phyloP scores from a whole-genome alignment of 371 early-diverging fungal genomes.

The Encephalitozoon romaleae region DNA sequence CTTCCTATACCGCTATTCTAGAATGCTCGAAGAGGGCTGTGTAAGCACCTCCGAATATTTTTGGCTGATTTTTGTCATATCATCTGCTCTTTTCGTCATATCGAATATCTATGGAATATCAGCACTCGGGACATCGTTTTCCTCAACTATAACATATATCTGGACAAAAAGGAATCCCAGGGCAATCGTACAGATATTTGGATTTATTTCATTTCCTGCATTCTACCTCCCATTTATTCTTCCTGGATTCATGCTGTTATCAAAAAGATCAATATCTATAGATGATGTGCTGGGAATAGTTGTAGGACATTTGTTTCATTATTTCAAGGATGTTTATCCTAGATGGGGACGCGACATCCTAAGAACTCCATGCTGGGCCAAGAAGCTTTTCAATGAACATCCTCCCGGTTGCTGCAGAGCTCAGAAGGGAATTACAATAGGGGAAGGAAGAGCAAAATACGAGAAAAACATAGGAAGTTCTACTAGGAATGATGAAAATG shows the following conservation, averaged over 20 bases:
- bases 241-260: conserved; percentile 52
- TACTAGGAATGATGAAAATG: background rate
- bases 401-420: conserved; percentile 14
- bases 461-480: background rate
- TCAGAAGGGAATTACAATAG: background rate
- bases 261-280: conserved; percentile 43
- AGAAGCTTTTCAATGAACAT: conserved; percentile 52
- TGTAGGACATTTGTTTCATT: conserved; percentile 60
- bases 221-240: conserved; percentile 61
- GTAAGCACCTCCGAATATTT: conserved; percentile 57
- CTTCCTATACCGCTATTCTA: conserved; percentile 60
- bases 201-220: conserved; percentile 58
- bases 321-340: conserved; percentile 55
- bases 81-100: conserved; percentile 23
- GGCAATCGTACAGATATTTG: conserved; percentile 58
- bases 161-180: conserved; percentile 61
- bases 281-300: conserved; percentile 61
- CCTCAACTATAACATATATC: conserved; percentile 59
- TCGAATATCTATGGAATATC: conserved; percentile 39
- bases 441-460: background rate
- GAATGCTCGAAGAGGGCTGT: conserved; percentile 59
- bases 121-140: conserved; percentile 52
- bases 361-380: conserved; percentile 55
- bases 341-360: conserved; percentile 51
- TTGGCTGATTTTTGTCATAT: conserved; percentile 51